Base-by-base conservation (phyloP, 148 eudicot genomes). In the Fagopyrum tataricum region DNA sequence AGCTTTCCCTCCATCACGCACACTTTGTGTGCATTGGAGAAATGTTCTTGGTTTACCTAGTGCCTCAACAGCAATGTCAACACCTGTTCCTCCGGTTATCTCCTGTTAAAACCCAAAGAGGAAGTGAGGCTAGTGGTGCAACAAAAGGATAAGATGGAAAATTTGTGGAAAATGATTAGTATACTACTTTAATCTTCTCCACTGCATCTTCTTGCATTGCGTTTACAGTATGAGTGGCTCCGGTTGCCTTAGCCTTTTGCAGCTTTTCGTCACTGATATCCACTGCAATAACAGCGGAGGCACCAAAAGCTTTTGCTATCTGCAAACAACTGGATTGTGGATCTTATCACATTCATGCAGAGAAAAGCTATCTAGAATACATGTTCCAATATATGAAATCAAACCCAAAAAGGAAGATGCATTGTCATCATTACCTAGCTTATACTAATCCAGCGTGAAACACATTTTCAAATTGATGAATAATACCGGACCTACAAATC, bases 281-380 rank as follows among this genome's bases (percentile, higher is more conserved):
- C 68, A 96, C 99, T 21, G 99, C 99, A 72, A 96, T 92, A 77
- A 90, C 80, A 74, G 86, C 88, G 79, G 94, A 87, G 82, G 97
- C 99, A 79, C 99, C 99, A 87, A 90, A 96, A 41, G 99, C 97
- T 43, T 89, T 85, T 53, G 99, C 99, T 85, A 96, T 87, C 96
- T 96, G 99, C 89, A 96, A 81, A 78, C 99, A 96, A 87, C 99
- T 96, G 90, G 67, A 72, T 42, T 73, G 80, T 20, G 52, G 49
- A 79, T 74, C 52, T 85, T 61, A 15, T 83, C 74, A 79, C 52
- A 70, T 55, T 75, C 78, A 39, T 11, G 75, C 24, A 39, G 49
- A 55, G 66, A 26, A 49, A 56, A 58, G 24, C 7, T 58, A 18
- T 10, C 66, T 59, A 9, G 66, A 59, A 59, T 10, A 24, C 66